Conservation (phyloP, 148 eudicot species). For the Spergularia bocconei region DNA sequence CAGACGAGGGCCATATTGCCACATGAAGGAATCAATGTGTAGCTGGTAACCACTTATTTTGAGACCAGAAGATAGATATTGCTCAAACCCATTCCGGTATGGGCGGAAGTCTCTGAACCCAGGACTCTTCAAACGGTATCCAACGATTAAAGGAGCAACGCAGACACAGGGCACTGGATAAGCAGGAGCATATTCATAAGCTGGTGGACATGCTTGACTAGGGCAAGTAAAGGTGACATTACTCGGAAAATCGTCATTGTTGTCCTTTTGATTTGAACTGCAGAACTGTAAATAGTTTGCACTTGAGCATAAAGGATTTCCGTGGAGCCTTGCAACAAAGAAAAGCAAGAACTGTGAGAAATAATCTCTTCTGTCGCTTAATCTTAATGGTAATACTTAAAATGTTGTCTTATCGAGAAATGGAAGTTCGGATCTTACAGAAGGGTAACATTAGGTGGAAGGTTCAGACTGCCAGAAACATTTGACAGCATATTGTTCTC, state of each 20-base stretch:
- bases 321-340: slow-evolving; percentile 19
- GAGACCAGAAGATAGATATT: slow-evolving; percentile 51
- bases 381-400: background rate
- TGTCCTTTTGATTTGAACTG: slow-evolving; percentile 7
- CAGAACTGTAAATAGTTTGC: slow-evolving; percentile 19
- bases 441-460: slow-evolving; percentile 65
- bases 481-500: slow-evolving; percentile 51
- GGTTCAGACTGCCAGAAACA: slow-evolving; percentile 39
- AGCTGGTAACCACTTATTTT: slow-evolving; percentile 39
- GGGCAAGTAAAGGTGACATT: slow-evolving; percentile 31
- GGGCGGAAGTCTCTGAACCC: slow-evolving; percentile 51
- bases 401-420: background rate
- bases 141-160: slow-evolving; percentile 52
- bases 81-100: slow-evolving; percentile 39
- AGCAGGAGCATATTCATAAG: slow-evolving; percentile 48
- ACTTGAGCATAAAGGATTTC: slow-evolving; percentile 33
- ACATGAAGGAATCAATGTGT: slow-evolving; percentile 34
- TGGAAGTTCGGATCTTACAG: slow-evolving; percentile 8
- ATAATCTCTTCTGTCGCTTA: background rate
- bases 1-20: slow-evolving; percentile 64
- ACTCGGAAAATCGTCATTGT: slow-evolving; percentile 7
- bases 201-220: slow-evolving; percentile 24
- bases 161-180: slow-evolving; percentile 53
- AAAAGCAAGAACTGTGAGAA: slow-evolving; percentile 9
- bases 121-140: slow-evolving; percentile 63